Conservation (phyloP, 768 basidiomycete genomes). For the Kwoniella sp. region DNA sequence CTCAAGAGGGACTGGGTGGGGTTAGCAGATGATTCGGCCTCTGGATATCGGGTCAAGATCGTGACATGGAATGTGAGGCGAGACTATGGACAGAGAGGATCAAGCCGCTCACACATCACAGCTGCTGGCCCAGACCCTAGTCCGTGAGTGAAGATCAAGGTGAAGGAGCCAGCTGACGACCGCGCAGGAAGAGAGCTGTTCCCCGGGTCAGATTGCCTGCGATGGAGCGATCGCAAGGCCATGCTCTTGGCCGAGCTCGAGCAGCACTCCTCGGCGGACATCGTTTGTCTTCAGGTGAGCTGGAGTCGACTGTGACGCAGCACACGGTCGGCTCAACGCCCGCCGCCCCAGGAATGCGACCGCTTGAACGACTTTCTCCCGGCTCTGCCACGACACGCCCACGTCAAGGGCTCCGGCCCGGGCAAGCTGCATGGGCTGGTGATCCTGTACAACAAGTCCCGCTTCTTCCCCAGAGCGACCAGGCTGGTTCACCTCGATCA, state of each 20-base stretch:
- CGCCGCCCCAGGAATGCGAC: constrained; percentile 71
- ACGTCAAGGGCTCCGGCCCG: constrained; percentile 65
- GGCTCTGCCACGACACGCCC: constrained; percentile 61
- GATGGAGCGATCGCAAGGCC: constrained; percentile 64
- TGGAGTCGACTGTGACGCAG: neutral
- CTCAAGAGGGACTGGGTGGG: constrained; percentile 35
- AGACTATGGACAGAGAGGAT: neutral
- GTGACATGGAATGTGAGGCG: constrained; percentile 47
- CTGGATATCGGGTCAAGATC: constrained; percentile 21
- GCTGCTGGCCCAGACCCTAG: constrained; percentile 48
- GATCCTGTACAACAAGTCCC: constrained; percentile 62
- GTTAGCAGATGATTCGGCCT: neutral
- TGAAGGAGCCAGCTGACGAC: neutral
- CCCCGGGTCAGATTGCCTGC: constrained; percentile 62
- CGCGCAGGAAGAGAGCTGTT: constrained; percentile 46
- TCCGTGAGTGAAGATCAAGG: constrained; percentile 27
- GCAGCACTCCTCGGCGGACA: constrained; percentile 63
- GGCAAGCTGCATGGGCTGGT: constrained; percentile 81
- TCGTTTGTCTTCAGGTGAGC: constrained; percentile 78
- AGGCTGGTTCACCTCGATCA: constrained; percentile 65
- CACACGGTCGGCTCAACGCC: neutral
- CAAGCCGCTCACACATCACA: neutral
- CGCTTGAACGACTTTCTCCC: constrained; percentile 69
- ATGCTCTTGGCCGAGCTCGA: constrained; percentile 76
- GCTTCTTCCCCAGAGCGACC: constrained; percentile 56